phyloP scores from a whole-genome alignment of 495 filamentous ascomycete species.

The Annulohypoxylon stygium region DNA sequence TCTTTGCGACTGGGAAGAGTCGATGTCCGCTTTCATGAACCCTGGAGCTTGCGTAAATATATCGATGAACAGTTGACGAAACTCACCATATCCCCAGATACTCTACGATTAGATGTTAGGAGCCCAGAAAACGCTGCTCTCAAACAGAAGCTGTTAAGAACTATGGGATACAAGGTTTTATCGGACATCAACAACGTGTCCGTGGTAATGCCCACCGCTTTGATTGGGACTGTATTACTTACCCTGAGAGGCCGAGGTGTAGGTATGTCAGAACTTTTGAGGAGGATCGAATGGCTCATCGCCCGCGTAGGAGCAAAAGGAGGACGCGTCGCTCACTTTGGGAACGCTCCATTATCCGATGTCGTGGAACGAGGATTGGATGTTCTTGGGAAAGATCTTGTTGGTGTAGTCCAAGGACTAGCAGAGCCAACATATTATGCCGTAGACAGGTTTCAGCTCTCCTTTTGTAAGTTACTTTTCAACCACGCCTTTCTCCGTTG shows the following conservation, averaged over 20 bases:
- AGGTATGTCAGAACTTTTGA: constrained; percentile 84
- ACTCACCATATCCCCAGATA: constrained; percentile 56
- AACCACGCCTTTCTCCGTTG: no score
- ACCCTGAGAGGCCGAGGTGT: constrained; percentile 94
- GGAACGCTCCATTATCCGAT: constrained; percentile 76
- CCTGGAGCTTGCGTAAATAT: constrained; percentile 89
- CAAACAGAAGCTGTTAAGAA: constrained; percentile 76
- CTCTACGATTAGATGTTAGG: constrained; percentile 56
- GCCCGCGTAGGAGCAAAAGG: constrained; percentile 87
- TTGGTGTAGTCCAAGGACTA: constrained; percentile 81
- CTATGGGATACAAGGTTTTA: constrained; percentile 89
- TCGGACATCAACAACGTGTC: constrained; percentile 95
- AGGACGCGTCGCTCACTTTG: constrained; percentile 92
- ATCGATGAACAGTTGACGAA: constrained; percentile 76
- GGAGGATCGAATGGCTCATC: constrained; percentile 91
- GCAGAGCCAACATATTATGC: constrained; percentile 92
- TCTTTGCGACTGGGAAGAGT: constrained; percentile 91
- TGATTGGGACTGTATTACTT: constrained; percentile 93
- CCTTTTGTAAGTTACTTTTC: constrained; percentile 69
- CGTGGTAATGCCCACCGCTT: constrained; percentile 96
- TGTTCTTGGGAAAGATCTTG: constrained; percentile 88
- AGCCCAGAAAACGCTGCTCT: constrained; percentile 60
- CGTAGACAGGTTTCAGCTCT: constrained; percentile 95
- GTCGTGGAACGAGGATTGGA: constrained; percentile 93
- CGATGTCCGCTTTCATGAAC: constrained; percentile 94